Base-by-base conservation (phyloP, 768 basidiomycete species). In the Pisolithus marmoratus region DNA sequence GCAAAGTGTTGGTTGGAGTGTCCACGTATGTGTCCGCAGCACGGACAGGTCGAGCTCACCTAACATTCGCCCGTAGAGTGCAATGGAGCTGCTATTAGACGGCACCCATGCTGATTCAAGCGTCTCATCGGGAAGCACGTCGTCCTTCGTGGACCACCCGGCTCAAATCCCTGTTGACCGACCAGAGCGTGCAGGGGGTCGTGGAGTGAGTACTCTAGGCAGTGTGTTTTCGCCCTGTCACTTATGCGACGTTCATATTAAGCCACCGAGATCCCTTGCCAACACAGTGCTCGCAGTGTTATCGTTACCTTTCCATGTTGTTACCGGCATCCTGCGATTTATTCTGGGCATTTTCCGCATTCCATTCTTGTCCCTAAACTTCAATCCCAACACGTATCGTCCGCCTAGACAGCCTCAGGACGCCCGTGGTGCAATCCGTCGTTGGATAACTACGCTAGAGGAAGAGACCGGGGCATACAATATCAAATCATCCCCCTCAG, bases 401-500 rank as follows among this genome's bases (percentile, higher is more conserved):
- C 67, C 72, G 9, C 59, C 73, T 42, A 67, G 72, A 46, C 67
- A 68, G 42, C 50, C 66, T 52, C 59, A 63, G 1, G 71, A 77
- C 55, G 69, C 80, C 3, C 69, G 71, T n/a, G 74, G 79, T 15
- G 84, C 81, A 0, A 76, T 81, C 0, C 90, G 90, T 55, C 75
- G 84, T 24, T 92, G 89, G 86, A 74, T 94, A 17, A 77, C 83
- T 20, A 80, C 84, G 27, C 75, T 94, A 5, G 90, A 94, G 64
- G 89, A 92, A 53, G 87, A 90, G 63, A 91, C 90, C 0, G 90
- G 90, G 5, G 89, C 88, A 0, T 69, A 83, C 15, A 81, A 74
- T 50, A 71, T 85, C 41, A 77, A 77, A 45, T 65, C 69, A 9
- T 55, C 63, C 11, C 68, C 70, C 7, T 60, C 67, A 19, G 63